Evolutionary conservation across 805 yeast genomes (phyloP), one percentile per base, ranked within the genome.

Genomic region (Metschnikowia noctiluminum): DNA sequence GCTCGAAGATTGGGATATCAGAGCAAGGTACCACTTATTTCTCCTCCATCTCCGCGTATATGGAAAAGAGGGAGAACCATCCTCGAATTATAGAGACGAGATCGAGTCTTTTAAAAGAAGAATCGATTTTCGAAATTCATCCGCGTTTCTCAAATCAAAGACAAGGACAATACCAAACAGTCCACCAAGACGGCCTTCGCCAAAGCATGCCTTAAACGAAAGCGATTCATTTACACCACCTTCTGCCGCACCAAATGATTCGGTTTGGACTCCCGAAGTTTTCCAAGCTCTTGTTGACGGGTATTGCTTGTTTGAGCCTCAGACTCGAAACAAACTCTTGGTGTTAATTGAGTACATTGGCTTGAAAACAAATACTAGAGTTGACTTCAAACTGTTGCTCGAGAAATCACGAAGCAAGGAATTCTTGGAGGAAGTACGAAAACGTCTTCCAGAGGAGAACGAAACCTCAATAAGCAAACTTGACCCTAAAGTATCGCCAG

Each of bases 1-100:
- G 15, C 45, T 56, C 8, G 41, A 38, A n/a, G 60, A 56, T 26
- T 53, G 57, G 57, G 60, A 56, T 37, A 30, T 50, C 32, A 52
- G 45, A 42, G 57, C 51, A 38, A 49, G 60, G 26, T 56, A 49
- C 35, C 36, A 40, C 15, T 44, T 56, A 15, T 48, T 43, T 37
- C 42, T 47, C 34, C 58, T 55, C 40, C 60, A 56, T 35, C 49
- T 51, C 6, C 42, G 47, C 11, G 49, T 49, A 14, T 56, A 51
- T 30, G 60, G 60, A 14, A 40, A 39, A 9, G 31, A 35, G 13
- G 60, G 58, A 2, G 60, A 56, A 40, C 58, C 60, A 2, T 28
- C 44, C 8, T 45, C 51, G 13, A 51, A 54, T 35, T 56, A 53
- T 31, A 36, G 21, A 13, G 55, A 50, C 35, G 45, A 48, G 38